Percentiles rank a stretch among this genome's conserved stretches.
Conservation (phyloP, 2,329 filamentous ascomycete genomes). For the Penicillium thymicola region DNA sequence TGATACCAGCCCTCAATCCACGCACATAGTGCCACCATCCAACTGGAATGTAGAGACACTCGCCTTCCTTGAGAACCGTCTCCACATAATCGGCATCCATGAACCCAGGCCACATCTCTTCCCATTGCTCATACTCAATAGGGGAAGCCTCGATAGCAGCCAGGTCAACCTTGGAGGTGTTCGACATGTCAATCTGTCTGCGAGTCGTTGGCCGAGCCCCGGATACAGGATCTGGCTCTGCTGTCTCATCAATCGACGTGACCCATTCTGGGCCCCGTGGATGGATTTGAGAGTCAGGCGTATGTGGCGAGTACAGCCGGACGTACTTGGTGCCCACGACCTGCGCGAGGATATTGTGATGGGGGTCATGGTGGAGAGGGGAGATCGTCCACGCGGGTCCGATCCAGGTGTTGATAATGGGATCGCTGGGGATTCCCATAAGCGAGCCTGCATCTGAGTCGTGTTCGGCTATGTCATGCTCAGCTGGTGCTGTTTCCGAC, state of each 20-base stretch:
- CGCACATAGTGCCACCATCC: constrained; percentile 99
- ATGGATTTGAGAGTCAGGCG: constrained; percentile 47
- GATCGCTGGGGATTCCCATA: constrained; percentile 42
- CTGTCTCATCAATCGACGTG: constrained; percentile 13
- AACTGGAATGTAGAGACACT: constrained; percentile 82
- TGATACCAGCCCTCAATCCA: constrained; percentile 81
- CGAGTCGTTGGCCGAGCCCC: constrained; percentile 4
- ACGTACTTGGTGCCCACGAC: constrained; percentile 89
- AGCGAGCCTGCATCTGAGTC: constrained; percentile 10
- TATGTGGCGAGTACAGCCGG: constrained; percentile 72
- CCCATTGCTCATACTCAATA: constrained; percentile 42
- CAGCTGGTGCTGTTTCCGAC: not conserved
- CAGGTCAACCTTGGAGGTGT: constrained; percentile 79
- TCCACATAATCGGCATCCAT: constrained; percentile 65
- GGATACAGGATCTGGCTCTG: not conserved
- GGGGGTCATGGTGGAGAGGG: constrained; percentile 88
- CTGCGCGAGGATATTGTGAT: constrained; percentile 88
- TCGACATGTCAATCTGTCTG: constrained; percentile 74
- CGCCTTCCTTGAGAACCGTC: constrained; percentile 71
- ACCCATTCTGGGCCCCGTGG: constrained; percentile 40
- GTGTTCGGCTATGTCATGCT: constrained; percentile 4
- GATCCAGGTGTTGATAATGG: constrained; percentile 86
- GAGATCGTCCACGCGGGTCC: constrained; percentile 85
- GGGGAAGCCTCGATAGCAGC: constrained; percentile 60
- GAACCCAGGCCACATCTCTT: constrained; percentile 55